Evolutionary conservation across 164 flowering plant genomes (phyloP).

Genomic region (Magnolia officinalis): DNA sequence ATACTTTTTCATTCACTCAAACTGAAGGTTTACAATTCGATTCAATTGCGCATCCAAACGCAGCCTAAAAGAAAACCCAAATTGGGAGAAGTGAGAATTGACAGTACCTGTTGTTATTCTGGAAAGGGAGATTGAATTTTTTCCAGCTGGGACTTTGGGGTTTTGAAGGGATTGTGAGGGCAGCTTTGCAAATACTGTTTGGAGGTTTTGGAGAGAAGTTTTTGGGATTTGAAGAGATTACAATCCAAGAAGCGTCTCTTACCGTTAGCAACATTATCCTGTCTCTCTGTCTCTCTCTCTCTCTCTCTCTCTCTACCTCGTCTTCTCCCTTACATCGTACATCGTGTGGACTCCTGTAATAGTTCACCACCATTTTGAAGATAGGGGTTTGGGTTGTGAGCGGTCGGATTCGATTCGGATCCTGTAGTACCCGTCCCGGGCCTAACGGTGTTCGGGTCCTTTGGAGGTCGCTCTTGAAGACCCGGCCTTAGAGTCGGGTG

Average conservation of each 20-base stretch:
- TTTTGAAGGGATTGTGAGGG: conserved; percentile 22
- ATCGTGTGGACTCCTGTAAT: too few relatives aligned
- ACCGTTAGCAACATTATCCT: conserved; percentile 29
- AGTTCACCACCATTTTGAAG: too few relatives aligned
- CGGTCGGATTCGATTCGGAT: too few relatives aligned
- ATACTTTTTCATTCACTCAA: too few relatives aligned
- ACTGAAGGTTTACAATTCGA: not conserved
- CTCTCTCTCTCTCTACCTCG: too few relatives aligned
- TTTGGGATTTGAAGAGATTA: conserved; percentile 5
- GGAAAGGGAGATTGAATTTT: conserved; percentile 19
- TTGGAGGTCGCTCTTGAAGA: too few relatives aligned
- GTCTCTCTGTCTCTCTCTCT: conserved; percentile 5
- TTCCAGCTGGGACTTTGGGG: conserved; percentile 8
- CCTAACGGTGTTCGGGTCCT: too few relatives aligned
- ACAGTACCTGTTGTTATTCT: conserved; percentile 22
- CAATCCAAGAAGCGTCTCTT: conserved; percentile 8
- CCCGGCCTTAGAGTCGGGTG: too few relatives aligned
- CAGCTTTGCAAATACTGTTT: conserved; percentile 21
- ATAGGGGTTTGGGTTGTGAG: too few relatives aligned
- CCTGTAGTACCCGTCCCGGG: too few relatives aligned
- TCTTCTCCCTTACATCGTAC: not conserved
- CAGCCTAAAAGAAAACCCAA: not conserved
- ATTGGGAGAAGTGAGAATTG: not conserved
- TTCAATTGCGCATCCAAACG: not conserved
- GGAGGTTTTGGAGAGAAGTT: conserved; percentile 12